Evolutionary conservation across 1,284 basidiomycete species (phyloP).

Genomic region (Entoloma clypeatum): DNA sequence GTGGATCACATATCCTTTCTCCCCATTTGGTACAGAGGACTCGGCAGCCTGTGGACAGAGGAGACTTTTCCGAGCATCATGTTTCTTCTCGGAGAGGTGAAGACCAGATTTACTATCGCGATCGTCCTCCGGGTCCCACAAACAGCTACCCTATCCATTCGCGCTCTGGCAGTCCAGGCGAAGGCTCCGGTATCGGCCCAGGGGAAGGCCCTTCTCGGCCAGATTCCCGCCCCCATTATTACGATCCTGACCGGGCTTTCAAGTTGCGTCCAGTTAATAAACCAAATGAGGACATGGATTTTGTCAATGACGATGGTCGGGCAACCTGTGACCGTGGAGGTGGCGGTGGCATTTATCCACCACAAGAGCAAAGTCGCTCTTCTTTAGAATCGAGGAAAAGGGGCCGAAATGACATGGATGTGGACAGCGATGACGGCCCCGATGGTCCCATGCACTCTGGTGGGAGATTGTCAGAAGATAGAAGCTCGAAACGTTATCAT

Average conservation of each 20-base stretch:
- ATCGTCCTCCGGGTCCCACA: slow-evolving; percentile 31
- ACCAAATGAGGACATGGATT: slow-evolving; percentile 44
- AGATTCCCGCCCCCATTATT: slow-evolving; percentile 44
- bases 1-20: slow-evolving; percentile 29
- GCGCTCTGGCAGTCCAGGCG: slow-evolving; percentile 47
- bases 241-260: slow-evolving; percentile 41
- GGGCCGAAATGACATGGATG: slow-evolving; percentile 57
- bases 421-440: slow-evolving; percentile 44
- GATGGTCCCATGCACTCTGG: slow-evolving; percentile 29
- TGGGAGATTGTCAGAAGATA: slow-evolving; percentile 39
- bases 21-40: slow-evolving; percentile 39
- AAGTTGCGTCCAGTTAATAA: slow-evolving; percentile 43
- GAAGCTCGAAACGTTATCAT: slow-evolving; percentile 55
- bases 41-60: slow-evolving; percentile 34
- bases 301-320: slow-evolving; percentile 46
- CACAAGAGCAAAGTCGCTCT: slow-evolving; percentile 29
- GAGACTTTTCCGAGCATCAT: slow-evolving; percentile 33
- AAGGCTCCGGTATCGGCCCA: slow-evolving; percentile 39
- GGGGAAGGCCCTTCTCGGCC: slow-evolving; percentile 44
- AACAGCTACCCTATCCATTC: slow-evolving; percentile 38
- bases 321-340: slow-evolving; percentile 26
- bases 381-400: slow-evolving; percentile 49
- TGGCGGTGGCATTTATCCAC: slow-evolving; percentile 28
- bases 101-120: slow-evolving; percentile 43
- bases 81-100: slow-evolving; percentile 41